phyloP scores from a whole-genome alignment of 441 rosid species.

The Heliophila coronopifolia region DNA sequence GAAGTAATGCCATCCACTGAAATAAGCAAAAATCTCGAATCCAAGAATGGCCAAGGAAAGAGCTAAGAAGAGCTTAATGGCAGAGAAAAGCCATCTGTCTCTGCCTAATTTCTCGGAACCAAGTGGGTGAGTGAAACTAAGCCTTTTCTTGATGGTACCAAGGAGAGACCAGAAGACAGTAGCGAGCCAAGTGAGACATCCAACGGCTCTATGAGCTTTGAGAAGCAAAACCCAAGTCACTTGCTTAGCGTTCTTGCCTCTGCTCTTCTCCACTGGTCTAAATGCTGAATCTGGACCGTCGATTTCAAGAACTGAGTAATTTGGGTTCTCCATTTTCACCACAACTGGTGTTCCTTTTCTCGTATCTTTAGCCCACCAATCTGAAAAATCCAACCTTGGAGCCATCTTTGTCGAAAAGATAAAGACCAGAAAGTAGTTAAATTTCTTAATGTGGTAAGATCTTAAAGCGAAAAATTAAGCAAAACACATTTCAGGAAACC shows the following conservation, averaged over 20 bases:
- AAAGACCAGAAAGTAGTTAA: not conserved
- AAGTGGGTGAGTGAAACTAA: constrained; percentile 49
- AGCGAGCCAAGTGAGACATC: constrained; percentile 73
- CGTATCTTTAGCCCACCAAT: constrained; percentile 59
- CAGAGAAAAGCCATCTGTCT: constrained; percentile 52
- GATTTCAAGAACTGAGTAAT: constrained; percentile 71
- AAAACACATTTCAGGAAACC: constrained; percentile 23
- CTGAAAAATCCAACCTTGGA: constrained; percentile 59
- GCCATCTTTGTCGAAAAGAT: no score
- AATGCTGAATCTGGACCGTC: constrained; percentile 82
- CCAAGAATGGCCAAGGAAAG: constrained; percentile 43
- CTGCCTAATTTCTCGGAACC: constrained; percentile 60
- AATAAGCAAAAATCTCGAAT: constrained; percentile 67
- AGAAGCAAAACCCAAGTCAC: constrained; percentile 88
- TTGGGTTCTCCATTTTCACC: constrained; percentile 82
- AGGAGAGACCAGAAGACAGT: constrained; percentile 71
- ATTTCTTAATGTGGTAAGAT: constrained; percentile 18
- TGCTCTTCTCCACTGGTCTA: constrained; percentile 65
- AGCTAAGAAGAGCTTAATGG: constrained; percentile 52
- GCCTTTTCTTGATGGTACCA: constrained; percentile 62
- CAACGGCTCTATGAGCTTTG: constrained; percentile 79
- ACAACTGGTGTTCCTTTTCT: constrained; percentile 76
- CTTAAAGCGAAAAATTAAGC: constrained; percentile 34
- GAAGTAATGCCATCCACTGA: constrained; percentile 76
- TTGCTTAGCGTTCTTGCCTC: constrained; percentile 85